phyloP scores from a whole-genome alignment of 2,329 filamentous ascomycete species.

The Cytospora piceae region DNA sequence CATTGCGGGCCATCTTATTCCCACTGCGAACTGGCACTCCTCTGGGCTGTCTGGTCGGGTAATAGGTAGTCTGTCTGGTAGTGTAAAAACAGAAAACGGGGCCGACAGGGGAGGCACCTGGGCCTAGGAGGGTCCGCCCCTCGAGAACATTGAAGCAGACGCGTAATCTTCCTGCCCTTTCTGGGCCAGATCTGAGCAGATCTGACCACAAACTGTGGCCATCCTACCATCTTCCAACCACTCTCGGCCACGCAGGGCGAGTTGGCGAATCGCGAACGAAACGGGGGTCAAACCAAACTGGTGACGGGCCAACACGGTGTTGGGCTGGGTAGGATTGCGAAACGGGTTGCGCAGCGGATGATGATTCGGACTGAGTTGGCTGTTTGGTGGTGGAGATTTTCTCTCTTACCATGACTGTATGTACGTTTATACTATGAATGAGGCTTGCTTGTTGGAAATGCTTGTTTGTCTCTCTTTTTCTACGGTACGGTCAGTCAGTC shows the following conservation, averaged over 20 bases:
- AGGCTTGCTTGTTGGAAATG: too few species aligned
- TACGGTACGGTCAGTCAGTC: too few species aligned
- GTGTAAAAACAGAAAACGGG: constrained; percentile 14
- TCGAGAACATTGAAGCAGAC: constrained; percentile 5
- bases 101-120: neutral
- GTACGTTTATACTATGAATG: too few species aligned
- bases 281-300: neutral
- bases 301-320: neutral
- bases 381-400: neutral
- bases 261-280: neutral
- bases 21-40: neutral
- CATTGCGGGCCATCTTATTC: neutral
- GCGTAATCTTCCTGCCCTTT: constrained; percentile 23
- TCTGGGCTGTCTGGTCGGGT: too few species aligned
- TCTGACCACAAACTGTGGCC: neutral
- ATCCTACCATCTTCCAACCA: neutral
- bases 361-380: neutral
- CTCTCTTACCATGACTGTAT: too few species aligned
- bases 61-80: too few species aligned
- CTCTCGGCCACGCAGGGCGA: too few species aligned
- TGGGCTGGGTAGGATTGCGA: neutral
- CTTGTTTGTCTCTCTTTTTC: too few species aligned
- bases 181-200: constrained; percentile 17
- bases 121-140: constrained; percentile 11
- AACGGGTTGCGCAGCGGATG: neutral